These are phyloP conservation scores for Cephaloascus albidus DNA, from an alignment of 805 yeast genomes.

Conservation along the genomic window DNA sequence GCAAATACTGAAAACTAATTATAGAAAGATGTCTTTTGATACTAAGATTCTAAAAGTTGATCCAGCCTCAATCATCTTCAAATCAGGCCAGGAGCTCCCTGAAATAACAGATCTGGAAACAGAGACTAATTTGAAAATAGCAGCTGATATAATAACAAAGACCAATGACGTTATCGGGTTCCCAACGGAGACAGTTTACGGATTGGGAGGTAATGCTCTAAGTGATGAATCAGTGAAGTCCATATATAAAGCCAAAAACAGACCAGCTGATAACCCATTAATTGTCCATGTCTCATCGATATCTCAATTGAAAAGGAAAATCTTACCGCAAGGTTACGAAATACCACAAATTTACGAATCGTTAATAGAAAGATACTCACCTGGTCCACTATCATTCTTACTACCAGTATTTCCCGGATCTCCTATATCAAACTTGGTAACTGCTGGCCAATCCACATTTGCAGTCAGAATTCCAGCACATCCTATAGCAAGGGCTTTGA, in stretches of 20 bases:
- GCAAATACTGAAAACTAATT: not conserved
- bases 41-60: conserved; percentile 45
- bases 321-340: conserved; percentile 36
- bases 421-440: conserved; percentile 63
- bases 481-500: conserved; percentile 84
- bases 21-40: conserved; percentile 6
- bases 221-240: conserved; percentile 62
- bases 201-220: conserved; percentile 83
- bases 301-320: conserved; percentile 55
- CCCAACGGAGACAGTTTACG: conserved; percentile 97
- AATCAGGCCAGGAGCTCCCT: conserved; percentile 28
- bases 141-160: conserved; percentile 44
- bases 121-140: conserved; percentile 37
- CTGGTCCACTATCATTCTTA: conserved; percentile 88
- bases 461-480: conserved; percentile 87
- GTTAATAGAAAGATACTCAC: conserved; percentile 74
- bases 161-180: conserved; percentile 70
- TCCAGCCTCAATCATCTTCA: conserved; percentile 40
- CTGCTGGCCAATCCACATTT: conserved; percentile 82
- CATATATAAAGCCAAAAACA: conserved; percentile 80
- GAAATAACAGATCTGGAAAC: conserved; percentile 45
- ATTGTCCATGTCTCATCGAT: conserved; percentile 82
- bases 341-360: conserved; percentile 65
- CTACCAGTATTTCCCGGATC: conserved; percentile 46
- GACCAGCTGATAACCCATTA: conserved; percentile 94